A percentile compares a stretch with the other conserved stretches of the same genome.
phyloP scores from a whole-genome alignment of 2,329 filamentous ascomycete species.

The Allantophomopsis cytisporea region DNA sequence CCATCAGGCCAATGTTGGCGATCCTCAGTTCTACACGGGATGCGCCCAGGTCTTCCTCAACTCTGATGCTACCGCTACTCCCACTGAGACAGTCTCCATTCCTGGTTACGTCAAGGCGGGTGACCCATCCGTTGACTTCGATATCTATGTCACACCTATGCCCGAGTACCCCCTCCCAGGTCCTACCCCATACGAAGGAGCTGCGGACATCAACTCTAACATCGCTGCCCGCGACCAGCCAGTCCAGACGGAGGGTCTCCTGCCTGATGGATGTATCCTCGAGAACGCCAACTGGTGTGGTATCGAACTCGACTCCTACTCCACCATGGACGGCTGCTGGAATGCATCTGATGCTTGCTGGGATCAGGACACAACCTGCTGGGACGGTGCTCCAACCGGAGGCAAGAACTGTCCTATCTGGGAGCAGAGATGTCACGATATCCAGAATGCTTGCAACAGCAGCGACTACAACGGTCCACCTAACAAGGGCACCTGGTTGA shows the following conservation, averaged over 20 bases:
- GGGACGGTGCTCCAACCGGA: conserved; percentile 41
- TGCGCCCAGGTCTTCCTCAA: conserved; percentile 59
- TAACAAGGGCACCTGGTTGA: conserved; percentile 23
- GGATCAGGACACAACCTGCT: conserved; percentile 46
- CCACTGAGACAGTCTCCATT: conserved; percentile 43
- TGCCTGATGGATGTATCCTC: conserved; percentile 42
- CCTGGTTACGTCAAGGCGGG: conserved; percentile 46
- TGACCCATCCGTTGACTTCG: conserved; percentile 43
- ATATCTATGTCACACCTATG: conserved; percentile 43
- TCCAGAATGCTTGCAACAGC: conserved; percentile 28
- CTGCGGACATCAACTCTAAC: conserved; percentile 2
- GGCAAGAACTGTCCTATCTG: conserved; percentile 44
- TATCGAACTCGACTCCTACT: conserved; percentile 42
- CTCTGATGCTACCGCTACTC: conserved; percentile 30
- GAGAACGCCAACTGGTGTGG: conserved; percentile 66
- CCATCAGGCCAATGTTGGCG: conserved; percentile 41
- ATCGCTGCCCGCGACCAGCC: conserved; percentile 5
- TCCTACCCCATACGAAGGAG: conserved; percentile 22
- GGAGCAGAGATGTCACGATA: conserved; percentile 43
- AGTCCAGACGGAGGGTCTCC: conserved; percentile 31
- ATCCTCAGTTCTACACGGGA: conserved; percentile 62
- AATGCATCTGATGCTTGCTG: conserved; percentile 39
- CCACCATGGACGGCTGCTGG: conserved; percentile 45
- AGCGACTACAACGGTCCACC: conserved; percentile 33
- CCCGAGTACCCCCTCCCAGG: conserved; percentile 44